Percentiles rank a stretch among this genome's conserved stretches.
Evolutionary conservation across 75 land plant species (phyloP).

Genomic region (Cupressus sempervirens): DNA sequence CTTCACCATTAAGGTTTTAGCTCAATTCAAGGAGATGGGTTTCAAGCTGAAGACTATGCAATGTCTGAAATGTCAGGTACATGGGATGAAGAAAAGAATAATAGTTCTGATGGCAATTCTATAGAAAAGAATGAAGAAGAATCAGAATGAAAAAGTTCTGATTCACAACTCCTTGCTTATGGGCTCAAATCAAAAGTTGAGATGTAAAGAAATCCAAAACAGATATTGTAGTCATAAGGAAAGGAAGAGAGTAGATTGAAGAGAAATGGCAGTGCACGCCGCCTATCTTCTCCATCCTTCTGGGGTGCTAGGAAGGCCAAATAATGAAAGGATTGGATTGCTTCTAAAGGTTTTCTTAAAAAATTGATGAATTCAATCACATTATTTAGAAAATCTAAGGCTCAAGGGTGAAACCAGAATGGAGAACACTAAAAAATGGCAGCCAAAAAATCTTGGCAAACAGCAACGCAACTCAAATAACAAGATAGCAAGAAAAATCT

Average conservation of each 20-base stretch:
- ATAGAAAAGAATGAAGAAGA: not conserved
- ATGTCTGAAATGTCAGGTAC: not conserved
- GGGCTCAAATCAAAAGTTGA: not conserved
- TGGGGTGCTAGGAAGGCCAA: not conserved
- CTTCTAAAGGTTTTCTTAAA: too few relatives aligned
- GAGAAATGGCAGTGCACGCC: constrained; percentile 9
- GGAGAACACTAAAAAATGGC: too few relatives aligned
- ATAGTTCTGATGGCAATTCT: not conserved
- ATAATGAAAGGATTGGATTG: not conserved
- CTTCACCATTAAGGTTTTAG: not conserved
- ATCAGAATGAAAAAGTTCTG: constrained; percentile 9
- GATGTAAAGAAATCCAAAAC: not conserved
- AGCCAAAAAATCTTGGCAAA: too few relatives aligned
- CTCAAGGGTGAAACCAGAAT: too few relatives aligned
- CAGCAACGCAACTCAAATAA: too few relatives aligned
- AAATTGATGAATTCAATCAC: too few relatives aligned
- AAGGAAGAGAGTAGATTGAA: constrained; percentile 2
- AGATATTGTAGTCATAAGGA: not conserved
- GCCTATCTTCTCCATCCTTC: not conserved
- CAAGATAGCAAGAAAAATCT: too few relatives aligned
- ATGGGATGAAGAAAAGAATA: not conserved
- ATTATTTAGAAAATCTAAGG: too few relatives aligned
- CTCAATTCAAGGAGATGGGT: not conserved
- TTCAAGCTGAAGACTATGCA: not conserved
- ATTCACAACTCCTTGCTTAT: not conserved